phyloP scores from a whole-genome alignment of 768 basidiomycete genomes.

The Tephrocybe sp. region DNA sequence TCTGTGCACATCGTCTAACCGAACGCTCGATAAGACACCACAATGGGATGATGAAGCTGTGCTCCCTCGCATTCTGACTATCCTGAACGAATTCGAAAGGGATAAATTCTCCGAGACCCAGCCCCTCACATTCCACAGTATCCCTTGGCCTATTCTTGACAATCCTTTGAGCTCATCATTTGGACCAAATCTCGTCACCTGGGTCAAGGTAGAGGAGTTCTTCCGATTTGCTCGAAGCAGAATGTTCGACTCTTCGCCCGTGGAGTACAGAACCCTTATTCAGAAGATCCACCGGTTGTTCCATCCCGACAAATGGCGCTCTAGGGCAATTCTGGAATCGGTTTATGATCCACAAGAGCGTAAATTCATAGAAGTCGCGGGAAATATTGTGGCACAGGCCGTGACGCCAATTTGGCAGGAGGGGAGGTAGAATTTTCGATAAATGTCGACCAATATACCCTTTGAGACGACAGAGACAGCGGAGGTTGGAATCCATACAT shows the following conservation, averaged over 20 bases:
- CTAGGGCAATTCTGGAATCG: background rate
- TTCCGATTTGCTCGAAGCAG: conserved; percentile 40
- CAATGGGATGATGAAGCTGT: too few relatives aligned
- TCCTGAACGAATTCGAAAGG: too few relatives aligned
- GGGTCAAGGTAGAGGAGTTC: conserved; percentile 55
- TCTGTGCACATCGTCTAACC: too few relatives aligned
- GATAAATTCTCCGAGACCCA: background rate
- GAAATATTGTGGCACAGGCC: conserved; percentile 58
- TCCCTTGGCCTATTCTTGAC: conserved; percentile 8
- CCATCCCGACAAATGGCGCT: conserved; percentile 6
- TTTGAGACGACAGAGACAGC: too few relatives aligned
- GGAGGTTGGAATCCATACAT: too few relatives aligned
- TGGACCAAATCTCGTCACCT: conserved; percentile 23
- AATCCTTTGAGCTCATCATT: background rate
- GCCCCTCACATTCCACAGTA: background rate
- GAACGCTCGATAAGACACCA: too few relatives aligned
- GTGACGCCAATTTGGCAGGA: conserved; percentile 52
- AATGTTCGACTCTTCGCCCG: conserved; percentile 34
- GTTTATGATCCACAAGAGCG: conserved; percentile 38
- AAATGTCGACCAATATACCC: too few relatives aligned
- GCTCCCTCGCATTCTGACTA: too few relatives aligned
- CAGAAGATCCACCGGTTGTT: conserved; percentile 43
- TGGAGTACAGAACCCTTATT: conserved; percentile 48
- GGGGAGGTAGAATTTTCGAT: too few relatives aligned
- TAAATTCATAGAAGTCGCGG: conserved; percentile 45